Conservation (phyloP, 495 filamentous ascomycete genomes). For the Mytilinidion resinicola region DNA sequence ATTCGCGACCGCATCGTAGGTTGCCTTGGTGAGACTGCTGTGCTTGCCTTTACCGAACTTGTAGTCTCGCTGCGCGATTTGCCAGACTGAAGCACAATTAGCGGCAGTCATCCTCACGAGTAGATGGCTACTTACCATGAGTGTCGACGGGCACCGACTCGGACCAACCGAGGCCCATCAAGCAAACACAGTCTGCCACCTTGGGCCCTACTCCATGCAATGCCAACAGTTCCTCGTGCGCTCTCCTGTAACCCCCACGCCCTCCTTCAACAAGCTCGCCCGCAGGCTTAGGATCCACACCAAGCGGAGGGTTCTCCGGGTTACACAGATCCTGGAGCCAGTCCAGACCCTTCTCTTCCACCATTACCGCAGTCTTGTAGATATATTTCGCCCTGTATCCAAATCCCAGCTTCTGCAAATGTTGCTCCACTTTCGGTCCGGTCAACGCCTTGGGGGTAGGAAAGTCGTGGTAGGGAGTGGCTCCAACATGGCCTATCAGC, state of each 20-base stretch:
- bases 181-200: conserved; percentile 90
- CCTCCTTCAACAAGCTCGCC: conserved; percentile 53
- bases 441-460: conserved; percentile 67
- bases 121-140: conserved; percentile 52
- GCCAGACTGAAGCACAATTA: conserved; percentile 60
- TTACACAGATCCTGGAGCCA: conserved; percentile 77
- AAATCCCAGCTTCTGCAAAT: conserved; percentile 79
- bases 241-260: conserved; percentile 64
- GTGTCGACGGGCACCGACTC: conserved; percentile 95
- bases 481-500: conserved; percentile 62
- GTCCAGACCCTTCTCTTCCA: conserved; percentile 55
- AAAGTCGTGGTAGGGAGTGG: conserved; percentile 77
- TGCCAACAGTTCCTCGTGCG: conserved; percentile 71
- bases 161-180: conserved; percentile 97
- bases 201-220: conserved; percentile 91
- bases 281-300: conserved; percentile 37
- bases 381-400: conserved; percentile 94
- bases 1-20: conserved; percentile 83
- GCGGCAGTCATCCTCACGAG: background rate
- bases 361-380: conserved; percentile 70
- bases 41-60: conserved; percentile 79
- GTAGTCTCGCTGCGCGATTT: conserved; percentile 95
- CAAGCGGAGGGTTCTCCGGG: conserved; percentile 60
- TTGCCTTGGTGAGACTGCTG: conserved; percentile 78
- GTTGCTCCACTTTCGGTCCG: conserved; percentile 61